Base-by-base conservation (phyloP, 441 rosid species). In the Isatis lusitanica region DNA sequence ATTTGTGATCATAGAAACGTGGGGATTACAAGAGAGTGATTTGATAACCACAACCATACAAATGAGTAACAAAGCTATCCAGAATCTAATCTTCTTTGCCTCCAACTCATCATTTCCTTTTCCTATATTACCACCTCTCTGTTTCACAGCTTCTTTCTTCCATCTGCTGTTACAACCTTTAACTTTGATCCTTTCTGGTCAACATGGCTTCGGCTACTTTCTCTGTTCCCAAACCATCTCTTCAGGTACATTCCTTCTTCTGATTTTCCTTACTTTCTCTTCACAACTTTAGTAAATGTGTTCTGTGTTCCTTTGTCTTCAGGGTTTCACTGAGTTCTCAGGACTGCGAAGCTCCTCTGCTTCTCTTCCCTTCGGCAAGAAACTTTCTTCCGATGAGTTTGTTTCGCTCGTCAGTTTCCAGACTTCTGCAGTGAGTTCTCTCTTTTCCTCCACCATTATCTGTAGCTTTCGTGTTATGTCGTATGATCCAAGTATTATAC, bases 171-270 rank as follows among this genome's bases (percentile, higher is more conserved):
- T 68, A 9, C 63, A 55, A 68, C 73, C 63, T 38, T 38, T 56
- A 24, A 60, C 53, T 67, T 56, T 13, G 39, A 15, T 17, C 47
- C 50, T 58, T 15, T 30, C 53, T 51, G 12, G 62, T 53, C 58
- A 62, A 67, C 38, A 91, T 91, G 93, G 97, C 97, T 74, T 87
- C 94, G 87, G 89, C 96, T 85, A 80, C 96, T 80, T 70, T 90
- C 63, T 83, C 90, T 68, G 90, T 88, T 38, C 88, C 96, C 89
- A 92, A 87, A 82, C 91, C 96, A 13, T 71, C 92, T 78, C 83
- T 85, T 55, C 95, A 86, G 93, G 95, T 89, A 26, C 67, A 24
- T 43, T 67, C 52, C 47, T 65, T 21, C 46, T 31, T 10, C 2
- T 48, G 44, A 50, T 28, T 15, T 12, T 48, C 35, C 15, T 56